These are phyloP conservation scores for Dillenia suffruticosa DNA, from an alignment of 164 flowering plant genomes.

Conservation along the genomic window DNA sequence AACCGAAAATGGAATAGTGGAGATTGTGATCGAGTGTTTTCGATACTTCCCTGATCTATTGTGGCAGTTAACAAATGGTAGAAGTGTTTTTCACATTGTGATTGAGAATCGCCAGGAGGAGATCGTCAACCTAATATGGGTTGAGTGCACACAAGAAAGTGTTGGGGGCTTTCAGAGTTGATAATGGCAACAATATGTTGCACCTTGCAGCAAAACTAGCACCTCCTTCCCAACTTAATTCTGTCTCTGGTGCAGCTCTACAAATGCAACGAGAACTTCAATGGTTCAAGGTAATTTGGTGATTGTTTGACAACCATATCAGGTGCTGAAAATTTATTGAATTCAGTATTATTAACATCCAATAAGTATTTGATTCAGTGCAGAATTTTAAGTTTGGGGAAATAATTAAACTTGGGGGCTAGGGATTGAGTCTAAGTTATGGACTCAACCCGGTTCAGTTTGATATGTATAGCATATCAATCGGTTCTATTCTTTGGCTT, in stretches of 20 bases:
- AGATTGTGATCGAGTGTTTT: neutral
- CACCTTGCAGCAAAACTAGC: slow-evolving; percentile 7
- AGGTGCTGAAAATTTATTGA: neutral
- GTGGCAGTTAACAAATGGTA: neutral
- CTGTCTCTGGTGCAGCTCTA: slow-evolving; percentile 8
- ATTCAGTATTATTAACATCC: no score
- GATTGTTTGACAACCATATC: neutral
- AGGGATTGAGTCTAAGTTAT: no score
- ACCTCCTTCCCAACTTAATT: neutral
- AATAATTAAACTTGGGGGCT: no score
- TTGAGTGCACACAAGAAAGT: neutral
- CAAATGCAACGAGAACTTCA: slow-evolving; percentile 10
- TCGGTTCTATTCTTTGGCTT: no score
- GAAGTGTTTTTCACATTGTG: slow-evolving; percentile 4
- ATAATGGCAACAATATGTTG: neutral
- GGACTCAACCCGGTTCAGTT: no score
- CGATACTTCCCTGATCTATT: slow-evolving; percentile 1
- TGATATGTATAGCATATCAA: no score
- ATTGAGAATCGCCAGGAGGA: slow-evolving; percentile 4
- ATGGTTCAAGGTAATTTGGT: slow-evolving; percentile 3
- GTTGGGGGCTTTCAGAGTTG: neutral
- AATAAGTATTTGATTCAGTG: neutral
- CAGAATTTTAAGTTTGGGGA: no score
- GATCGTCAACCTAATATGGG: slow-evolving; percentile 6
- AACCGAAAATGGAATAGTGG: neutral